Evolutionary conservation across 163 green algal species (phyloP).

Genomic region (Prototheca stagnorum): DNA sequence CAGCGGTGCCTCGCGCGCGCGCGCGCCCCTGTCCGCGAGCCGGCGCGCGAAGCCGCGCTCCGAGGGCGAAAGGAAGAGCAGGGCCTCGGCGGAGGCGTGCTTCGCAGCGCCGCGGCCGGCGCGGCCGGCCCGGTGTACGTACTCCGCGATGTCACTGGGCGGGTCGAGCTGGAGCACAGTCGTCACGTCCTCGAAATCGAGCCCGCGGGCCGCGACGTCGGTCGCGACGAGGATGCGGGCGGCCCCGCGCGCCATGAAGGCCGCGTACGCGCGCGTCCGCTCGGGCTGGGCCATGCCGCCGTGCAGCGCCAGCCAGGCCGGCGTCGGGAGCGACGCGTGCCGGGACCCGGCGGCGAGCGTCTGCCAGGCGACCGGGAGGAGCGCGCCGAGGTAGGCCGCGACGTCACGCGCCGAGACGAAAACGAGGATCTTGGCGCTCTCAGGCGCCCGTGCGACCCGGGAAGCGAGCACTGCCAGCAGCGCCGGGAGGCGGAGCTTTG

Average conservation of each 20-base stretch:
- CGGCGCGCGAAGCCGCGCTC: constrained; percentile 56
- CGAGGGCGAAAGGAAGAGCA: constrained; percentile 51
- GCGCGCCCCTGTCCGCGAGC: constrained; percentile 25
- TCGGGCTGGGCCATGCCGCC: constrained; percentile 29
- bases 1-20: constrained; percentile 8
- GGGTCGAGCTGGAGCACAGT: constrained; percentile 62
- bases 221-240: constrained; percentile 68
- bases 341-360: too few species aligned
- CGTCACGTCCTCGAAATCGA: constrained; percentile 60
- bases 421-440: constrained; percentile 45
- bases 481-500: constrained; percentile 52
- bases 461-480: constrained; percentile 43
- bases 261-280: constrained; percentile 33
- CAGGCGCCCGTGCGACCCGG: constrained; percentile 3
- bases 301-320: constrained; percentile 27
- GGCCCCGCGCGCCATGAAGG: constrained; percentile 57
- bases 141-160: constrained; percentile 44
- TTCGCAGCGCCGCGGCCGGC: too few species aligned
- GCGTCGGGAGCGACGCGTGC: not conserved
- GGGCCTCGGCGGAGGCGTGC: too few species aligned
- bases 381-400: constrained; percentile 70
- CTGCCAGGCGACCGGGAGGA: constrained; percentile 15
- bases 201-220: constrained; percentile 52
- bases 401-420: constrained; percentile 82
- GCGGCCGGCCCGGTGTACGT: constrained; percentile 79